Evolutionary conservation across 148 eudicot species (phyloP).

Genomic region (Agrostemma githago): DNA sequence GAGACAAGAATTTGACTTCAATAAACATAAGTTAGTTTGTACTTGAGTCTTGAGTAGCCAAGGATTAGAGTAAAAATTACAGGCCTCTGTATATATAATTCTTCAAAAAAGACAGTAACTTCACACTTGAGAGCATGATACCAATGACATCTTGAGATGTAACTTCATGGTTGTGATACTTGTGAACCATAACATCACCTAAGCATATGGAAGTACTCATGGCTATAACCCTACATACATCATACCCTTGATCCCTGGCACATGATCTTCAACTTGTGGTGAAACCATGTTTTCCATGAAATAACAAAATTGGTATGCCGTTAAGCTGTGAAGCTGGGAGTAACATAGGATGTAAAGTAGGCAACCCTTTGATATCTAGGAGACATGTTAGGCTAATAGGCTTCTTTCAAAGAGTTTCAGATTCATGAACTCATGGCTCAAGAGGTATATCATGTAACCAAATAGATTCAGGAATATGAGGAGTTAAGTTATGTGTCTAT

Average conservation of each 20-base stretch:
- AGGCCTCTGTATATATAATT: no score
- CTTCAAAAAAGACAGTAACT: no score
- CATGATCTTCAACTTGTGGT: neutral
- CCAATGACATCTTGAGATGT: no score
- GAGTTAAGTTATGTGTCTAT: neutral
- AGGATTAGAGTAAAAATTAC: neutral
- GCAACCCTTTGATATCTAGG: no score
- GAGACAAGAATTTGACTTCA: no score
- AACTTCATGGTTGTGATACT: no score
- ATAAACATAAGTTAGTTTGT: no score
- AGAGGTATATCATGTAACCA: neutral
- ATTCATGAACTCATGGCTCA: neutral
- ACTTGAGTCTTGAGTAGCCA: neutral
- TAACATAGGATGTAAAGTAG: neutral
- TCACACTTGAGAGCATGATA: no score
- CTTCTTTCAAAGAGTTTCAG: no score
- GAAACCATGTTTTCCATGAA: neutral
- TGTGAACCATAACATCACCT: neutral
- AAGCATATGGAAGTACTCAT: neutral
- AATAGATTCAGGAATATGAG: neutral
- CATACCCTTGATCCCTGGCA: neutral
- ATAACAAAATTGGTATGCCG: neutral
- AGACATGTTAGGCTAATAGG: no score
- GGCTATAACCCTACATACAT: no score
- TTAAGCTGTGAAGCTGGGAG: neutral